Percentiles rank a stretch among this genome's conserved stretches.
phyloP scores from a whole-genome alignment of 192 early-diverging fungal species.

The Backusella mclennaniae region DNA sequence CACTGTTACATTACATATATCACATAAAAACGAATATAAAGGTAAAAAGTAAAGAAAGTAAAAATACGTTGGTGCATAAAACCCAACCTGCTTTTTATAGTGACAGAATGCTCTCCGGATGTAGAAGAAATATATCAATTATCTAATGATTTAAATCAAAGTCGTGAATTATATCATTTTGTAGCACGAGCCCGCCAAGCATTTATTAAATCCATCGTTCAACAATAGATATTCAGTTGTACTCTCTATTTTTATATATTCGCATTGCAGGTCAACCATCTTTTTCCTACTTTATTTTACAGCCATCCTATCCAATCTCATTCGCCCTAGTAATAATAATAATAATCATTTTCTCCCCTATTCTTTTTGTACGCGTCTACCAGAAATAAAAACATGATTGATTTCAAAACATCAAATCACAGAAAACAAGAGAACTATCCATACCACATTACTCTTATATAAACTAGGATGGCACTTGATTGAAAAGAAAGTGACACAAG shows the following conservation, averaged over 20 bases:
- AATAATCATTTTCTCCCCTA: background rate
- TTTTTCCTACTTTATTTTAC: background rate
- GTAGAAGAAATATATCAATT: background rate
- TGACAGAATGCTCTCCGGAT: background rate
- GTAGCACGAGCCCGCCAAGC: background rate
- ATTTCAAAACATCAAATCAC: too few relatives aligned
- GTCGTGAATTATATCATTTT: background rate
- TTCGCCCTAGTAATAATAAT: background rate
- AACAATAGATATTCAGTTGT: background rate
- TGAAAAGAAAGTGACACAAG: too few relatives aligned
- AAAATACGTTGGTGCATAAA: background rate
- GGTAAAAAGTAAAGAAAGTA: background rate
- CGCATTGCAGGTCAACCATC: background rate
- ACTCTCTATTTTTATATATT: background rate
- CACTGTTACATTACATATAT: background rate
- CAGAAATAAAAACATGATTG: too few relatives aligned
- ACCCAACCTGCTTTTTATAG: background rate
- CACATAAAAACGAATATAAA: background rate
- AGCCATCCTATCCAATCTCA: background rate
- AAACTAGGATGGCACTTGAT: too few relatives aligned
- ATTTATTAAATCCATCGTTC: background rate
- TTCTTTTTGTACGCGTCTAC: background rate
- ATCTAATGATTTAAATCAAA: background rate
- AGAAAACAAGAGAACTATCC: too few relatives aligned
- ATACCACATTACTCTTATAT: too few relatives aligned